These are phyloP conservation scores for Pleodorina starrii DNA, from an alignment of 139 green algal genomes.

Conservation along the genomic window DNA sequence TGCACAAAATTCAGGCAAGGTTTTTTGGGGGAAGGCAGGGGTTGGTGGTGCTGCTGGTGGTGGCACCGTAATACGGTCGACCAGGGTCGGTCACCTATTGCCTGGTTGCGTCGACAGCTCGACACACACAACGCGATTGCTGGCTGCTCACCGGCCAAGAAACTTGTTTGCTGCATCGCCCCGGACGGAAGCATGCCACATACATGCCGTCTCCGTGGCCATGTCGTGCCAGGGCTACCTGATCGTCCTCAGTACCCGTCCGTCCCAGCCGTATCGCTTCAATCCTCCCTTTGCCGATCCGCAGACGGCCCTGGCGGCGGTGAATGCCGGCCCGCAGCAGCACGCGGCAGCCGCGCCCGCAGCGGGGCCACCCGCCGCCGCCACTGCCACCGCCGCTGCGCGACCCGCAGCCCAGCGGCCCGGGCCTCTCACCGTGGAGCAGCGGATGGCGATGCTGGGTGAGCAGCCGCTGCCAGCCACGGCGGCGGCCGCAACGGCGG, in stretches of 20 bases:
- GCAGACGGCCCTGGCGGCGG: slow-evolving; percentile 22
- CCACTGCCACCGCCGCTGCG: slow-evolving; percentile 3
- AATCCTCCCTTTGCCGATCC: too few species aligned
- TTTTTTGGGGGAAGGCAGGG: too few species aligned
- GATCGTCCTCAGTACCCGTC: too few species aligned
- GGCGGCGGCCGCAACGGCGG: neutral
- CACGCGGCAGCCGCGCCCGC: neutral
- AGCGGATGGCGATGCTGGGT: slow-evolving; percentile 76
- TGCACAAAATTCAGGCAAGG: slow-evolving; percentile 61
- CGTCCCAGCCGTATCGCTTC: too few species aligned
- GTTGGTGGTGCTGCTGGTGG: neutral
- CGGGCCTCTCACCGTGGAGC: slow-evolving; percentile 70
- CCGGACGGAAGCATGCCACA: too few species aligned
- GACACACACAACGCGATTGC: too few species aligned
- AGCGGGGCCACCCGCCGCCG: neutral
- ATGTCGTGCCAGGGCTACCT: too few species aligned
- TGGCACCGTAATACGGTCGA: neutral
- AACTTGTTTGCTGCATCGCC: too few species aligned
- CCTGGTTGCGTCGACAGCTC: too few species aligned
- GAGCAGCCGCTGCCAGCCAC: slow-evolving; percentile 70
- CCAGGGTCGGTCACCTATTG: too few species aligned
- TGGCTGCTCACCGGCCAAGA: too few species aligned
- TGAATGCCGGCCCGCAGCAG: slow-evolving; percentile 6
- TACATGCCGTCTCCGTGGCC: too few species aligned
- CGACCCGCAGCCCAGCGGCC: neutral